Evolutionary conservation across 2,329 filamentous ascomycete genomes (phyloP), one percentile per base, ranked within the genome.

Genomic region (Alternaria sp.): DNA sequence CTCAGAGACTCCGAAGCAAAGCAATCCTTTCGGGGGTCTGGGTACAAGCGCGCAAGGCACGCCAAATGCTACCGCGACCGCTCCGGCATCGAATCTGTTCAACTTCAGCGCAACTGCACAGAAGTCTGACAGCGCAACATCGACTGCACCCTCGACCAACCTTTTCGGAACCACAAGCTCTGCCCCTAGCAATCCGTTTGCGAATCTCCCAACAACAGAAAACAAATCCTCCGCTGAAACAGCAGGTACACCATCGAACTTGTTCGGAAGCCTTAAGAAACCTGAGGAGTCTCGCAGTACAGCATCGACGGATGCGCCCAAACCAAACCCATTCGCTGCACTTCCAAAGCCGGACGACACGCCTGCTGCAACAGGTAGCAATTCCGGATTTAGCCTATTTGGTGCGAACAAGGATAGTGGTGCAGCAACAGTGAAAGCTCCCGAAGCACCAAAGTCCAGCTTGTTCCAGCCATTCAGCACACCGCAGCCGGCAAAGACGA

Each of bases 391-490:
- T 22, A 60, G 53, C 53, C 49, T 69, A 22, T 68, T 71, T 44
- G 68, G 68, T 12, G 54, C 61, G 57, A 67, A 67, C 46, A 58
- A 67, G 51, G 48, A 46, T 38, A 38, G 47, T 1, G 34, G 41
- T 39, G 41, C 52, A 4, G 44, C 52, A 16, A 60, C 62, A 38
- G 54, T 58, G 39, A 55, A 68, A 39, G 63, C 66, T 14, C 59
- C 61, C 5, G 65, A 64, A 7, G 64, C 63, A 18, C 53, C 61
- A 12, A 68, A 67, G 42, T 53, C 63, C 1, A 66, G 54, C 53
- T 7, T 69, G 8, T 72, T 70, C 59, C 62, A 66, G 32, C 65
- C 65, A 6, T 72, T 72, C 44, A 69, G 62, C 52, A 72, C 68
- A 42, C 66, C 69, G 39, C 69, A 72, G 49, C 66, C 67, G 5